These are phyloP conservation scores for Metschnikowia sp. DNA, from an alignment of 805 yeast genomes.

Conservation along the genomic window DNA sequence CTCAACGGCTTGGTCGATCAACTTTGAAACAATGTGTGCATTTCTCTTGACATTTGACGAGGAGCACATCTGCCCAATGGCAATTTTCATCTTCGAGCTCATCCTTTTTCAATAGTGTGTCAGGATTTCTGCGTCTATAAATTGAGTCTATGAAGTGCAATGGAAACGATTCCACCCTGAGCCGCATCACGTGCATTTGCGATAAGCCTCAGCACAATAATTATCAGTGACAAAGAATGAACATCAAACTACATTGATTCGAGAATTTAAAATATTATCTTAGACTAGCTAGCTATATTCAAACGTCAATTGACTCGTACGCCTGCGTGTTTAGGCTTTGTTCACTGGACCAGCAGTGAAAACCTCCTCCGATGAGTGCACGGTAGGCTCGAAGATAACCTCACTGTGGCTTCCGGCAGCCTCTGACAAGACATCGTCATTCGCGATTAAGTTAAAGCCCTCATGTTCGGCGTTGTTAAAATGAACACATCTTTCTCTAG, in stretches of 20 bases:
- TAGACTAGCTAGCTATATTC: no score
- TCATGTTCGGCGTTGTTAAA: conserved; percentile 30
- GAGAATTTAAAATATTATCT: no score
- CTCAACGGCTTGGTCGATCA: conserved; percentile 62
- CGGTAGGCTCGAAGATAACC: conserved; percentile 35
- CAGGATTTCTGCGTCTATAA: not conserved
- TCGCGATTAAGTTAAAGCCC: conserved; percentile 27
- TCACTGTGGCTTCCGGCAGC: conserved; percentile 1
- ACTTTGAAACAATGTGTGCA: conserved; percentile 51
- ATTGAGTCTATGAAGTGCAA: no score
- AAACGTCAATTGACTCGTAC: not conserved
- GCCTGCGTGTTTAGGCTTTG: conserved; percentile 8
- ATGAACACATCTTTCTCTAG: conserved; percentile 34
- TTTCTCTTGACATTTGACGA: conserved; percentile 60
- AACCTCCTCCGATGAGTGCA: conserved; percentile 40
- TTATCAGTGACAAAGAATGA: no score
- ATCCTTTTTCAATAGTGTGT: not conserved
- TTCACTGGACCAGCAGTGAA: conserved; percentile 44
- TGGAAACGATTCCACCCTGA: no score
- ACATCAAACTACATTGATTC: no score
- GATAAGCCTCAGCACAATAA: no score
- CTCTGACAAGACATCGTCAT: conserved; percentile 29
- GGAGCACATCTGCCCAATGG: conserved; percentile 85
- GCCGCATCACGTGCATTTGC: no score
- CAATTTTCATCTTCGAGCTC: conserved; percentile 38